phyloP scores from a whole-genome alignment of 192 early-diverging fungal species.

The Gaertneriomyces sp. region DNA sequence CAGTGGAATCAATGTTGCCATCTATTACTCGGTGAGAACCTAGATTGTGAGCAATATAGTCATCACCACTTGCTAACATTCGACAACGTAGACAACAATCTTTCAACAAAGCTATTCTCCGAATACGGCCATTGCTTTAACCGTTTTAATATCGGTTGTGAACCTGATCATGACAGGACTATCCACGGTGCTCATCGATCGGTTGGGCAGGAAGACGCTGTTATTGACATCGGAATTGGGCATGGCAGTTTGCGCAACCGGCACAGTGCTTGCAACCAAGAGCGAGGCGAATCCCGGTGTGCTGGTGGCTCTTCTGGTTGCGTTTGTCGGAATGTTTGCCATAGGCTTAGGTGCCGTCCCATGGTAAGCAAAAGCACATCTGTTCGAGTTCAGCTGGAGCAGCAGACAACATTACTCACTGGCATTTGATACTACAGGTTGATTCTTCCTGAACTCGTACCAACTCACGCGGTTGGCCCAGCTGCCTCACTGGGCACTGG shows the following conservation, averaged over 20 bases:
- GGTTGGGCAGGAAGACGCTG: slow-evolving; percentile 62
- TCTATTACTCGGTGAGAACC: slow-evolving; percentile 59
- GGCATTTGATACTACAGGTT: slow-evolving; percentile 31
- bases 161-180: slow-evolving; percentile 65
- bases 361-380: slow-evolving; percentile 47
- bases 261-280: slow-evolving; percentile 57
- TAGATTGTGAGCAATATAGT: not conserved
- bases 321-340: slow-evolving; percentile 75
- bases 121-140: slow-evolving; percentile 51
- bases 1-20: slow-evolving; percentile 85
- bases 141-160: slow-evolving; percentile 54
- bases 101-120: slow-evolving; percentile 58
- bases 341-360: slow-evolving; percentile 83
- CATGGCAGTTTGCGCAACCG: slow-evolving; percentile 59
- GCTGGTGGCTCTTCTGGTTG: slow-evolving; percentile 46
- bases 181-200: slow-evolving; percentile 61
- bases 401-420: not conserved
- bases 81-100: slow-evolving; percentile 60
- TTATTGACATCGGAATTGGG: slow-evolving; percentile 59
- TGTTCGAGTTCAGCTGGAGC: not conserved
- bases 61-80: not conserved
- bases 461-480: slow-evolving; percentile 68
- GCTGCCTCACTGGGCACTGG: slow-evolving; percentile 68
- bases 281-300: slow-evolving; percentile 16
- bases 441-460: slow-evolving; percentile 71